Evolutionary conservation across 2,329 filamentous ascomycete species (phyloP), one percentile per base, ranked within the genome.

Genomic region (Sporothrix globosa): DNA sequence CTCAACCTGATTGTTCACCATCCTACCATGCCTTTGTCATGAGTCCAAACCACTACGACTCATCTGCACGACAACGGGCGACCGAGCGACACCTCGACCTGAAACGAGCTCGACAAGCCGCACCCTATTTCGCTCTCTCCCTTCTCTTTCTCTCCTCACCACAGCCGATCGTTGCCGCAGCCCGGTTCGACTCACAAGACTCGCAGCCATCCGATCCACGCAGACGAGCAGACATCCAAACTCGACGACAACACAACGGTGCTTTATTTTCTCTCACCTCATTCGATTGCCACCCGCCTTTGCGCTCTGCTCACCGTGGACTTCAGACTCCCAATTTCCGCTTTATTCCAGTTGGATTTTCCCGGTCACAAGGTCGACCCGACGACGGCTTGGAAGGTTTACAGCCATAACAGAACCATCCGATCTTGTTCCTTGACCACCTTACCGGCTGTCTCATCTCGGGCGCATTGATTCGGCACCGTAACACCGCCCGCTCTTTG

Each of bases 1-100:
- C 39, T 63, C 58, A 24, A 46, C 58, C 41, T 63, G 39, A 46
- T 34, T 52, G 54, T 63, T 67, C 50, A 61, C n/a, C 27, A 19
- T 44, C 54, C 10, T 27, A 61, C 68, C 65, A 69, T 56, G 66
- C 34, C 66, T 52, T 68, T 68, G 66, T 68, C 66, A 39, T 56
- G 66, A 68, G 52, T 14, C 52, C 21, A 17, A 46, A 3, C 44
- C 52, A 58, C 50, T 44, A 67, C 48, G 65, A 67, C 27, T 11
- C 48, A 34, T 46, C 63, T 50, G 50, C 30, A 54, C 46, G 30
- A 67, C 63, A 39, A 39, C 21, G 34, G 48, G 24, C 65, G 50
- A 41, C 30, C 17, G 27, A 46, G 44, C 44, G 39, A 63, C 60
- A 21, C 14, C 61, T 17, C 44, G 11, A 39, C 50, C 17, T 50